These are phyloP conservation scores for Salix exigua DNA, from an alignment of 345 rosid species.

Conservation along the genomic window DNA sequence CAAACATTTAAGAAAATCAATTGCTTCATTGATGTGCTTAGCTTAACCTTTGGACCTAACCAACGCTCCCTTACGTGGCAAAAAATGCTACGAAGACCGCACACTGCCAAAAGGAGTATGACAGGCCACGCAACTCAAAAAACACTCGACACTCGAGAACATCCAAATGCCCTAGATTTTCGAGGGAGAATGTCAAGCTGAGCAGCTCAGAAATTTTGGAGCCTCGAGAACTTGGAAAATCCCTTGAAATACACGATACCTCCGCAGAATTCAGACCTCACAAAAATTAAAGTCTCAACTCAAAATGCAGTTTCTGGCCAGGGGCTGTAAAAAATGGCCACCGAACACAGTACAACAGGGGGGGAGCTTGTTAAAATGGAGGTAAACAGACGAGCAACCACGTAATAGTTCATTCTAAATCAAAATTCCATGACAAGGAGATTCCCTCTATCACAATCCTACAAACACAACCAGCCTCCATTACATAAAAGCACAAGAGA, in stretches of 20 bases:
- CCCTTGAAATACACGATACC: neutral
- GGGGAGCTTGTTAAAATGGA: neutral
- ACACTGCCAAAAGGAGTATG: neutral
- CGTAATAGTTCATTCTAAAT: neutral
- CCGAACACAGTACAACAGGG: neutral
- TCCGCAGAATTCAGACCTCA: neutral
- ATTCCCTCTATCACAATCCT: constrained; percentile 4
- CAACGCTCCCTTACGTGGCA: neutral
- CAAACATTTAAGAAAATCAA: too few relatives aligned
- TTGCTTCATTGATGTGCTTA: too few relatives aligned
- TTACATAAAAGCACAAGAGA: neutral
- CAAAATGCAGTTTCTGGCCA: neutral
- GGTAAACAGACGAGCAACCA: neutral
- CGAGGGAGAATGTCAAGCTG: too few relatives aligned
- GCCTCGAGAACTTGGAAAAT: too few relatives aligned
- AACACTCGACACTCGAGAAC: neutral
- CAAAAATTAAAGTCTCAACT: neutral
- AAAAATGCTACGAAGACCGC: neutral
- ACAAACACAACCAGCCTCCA: constrained; percentile 5
- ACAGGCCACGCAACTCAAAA: neutral
- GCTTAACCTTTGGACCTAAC: too few relatives aligned
- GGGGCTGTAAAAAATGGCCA: neutral
- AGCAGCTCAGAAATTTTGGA: too few relatives aligned
- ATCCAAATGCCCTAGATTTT: neutral
- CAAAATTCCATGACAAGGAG: constrained; percentile 9